phyloP scores from a whole-genome alignment of 306 rosid species.

The Rubus parviflorus region DNA sequence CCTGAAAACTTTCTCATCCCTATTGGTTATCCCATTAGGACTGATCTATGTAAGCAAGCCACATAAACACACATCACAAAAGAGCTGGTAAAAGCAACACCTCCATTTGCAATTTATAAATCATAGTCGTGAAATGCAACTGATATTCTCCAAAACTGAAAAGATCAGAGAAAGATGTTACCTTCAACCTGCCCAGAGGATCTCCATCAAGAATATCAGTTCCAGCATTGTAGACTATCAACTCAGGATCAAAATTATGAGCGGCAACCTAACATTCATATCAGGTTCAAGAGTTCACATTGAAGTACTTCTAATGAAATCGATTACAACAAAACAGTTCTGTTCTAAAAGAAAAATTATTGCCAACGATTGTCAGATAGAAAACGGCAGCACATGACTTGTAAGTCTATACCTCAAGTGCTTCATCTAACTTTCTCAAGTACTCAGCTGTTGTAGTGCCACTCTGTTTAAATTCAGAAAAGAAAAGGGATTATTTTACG shows the following conservation, averaged over 20 bases:
- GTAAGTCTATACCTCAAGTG: constrained; percentile 62
- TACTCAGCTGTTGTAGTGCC: constrained; percentile 73
- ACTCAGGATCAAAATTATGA: constrained; percentile 63
- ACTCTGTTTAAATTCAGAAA: constrained; percentile 50
- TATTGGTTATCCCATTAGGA: constrained; percentile 69
- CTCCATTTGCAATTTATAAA: neutral
- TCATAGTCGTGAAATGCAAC: neutral
- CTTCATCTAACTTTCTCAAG: constrained; percentile 70
- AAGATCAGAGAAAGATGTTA: constrained; percentile 34
- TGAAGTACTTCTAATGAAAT: neutral
- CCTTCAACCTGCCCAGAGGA: constrained; percentile 86
- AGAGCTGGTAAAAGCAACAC: constrained; percentile 18
- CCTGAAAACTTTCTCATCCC: constrained; percentile 90
- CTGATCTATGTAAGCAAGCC: constrained; percentile 61
- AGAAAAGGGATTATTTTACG: constrained; percentile 8
- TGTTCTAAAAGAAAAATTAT: neutral
- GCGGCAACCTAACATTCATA: constrained; percentile 56
- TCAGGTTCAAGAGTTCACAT: neutral
- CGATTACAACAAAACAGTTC: neutral
- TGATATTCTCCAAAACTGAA: constrained; percentile 22
- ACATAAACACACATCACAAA: constrained; percentile 15
- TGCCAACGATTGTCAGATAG: neutral
- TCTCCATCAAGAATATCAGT: constrained; percentile 95
- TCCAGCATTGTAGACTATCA: constrained; percentile 88
- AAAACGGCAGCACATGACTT: neutral